Base-by-base conservation (phyloP, 441 rosid genomes). In the Gossypium aridum region DNA sequence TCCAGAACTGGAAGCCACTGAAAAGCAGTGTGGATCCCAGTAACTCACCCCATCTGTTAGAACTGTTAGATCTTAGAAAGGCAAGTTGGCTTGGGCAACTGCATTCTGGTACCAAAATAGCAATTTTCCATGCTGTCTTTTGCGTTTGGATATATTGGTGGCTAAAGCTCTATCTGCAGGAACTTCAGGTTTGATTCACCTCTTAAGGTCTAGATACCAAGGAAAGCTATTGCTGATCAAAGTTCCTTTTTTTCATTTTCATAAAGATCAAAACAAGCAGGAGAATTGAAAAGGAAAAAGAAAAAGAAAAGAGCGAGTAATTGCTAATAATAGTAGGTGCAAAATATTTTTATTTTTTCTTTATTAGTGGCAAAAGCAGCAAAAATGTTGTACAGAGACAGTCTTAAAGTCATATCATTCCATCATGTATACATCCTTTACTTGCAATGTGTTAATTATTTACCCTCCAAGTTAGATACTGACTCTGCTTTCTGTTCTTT, bases 1-100 rank as follows among this genome's bases (percentile, higher is more conserved):
- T 75, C 80, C 83, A 49, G 78, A 77, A 62, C 54, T 80, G 45
- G 89, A 85, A 81, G 75, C 60, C 17, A 51, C 77, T 72, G 74
- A 78, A 69, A 85, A 82, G 64, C 83, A 75, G 67, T 84, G 72
- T 62, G 77, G 75, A 4, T 75, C 84, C 64, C 16, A 23, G 53
- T 77, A 67, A 79, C 76, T 67, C 39, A 26, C 37, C 64, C 43
- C 9, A 23, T 57, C 59, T 75, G n/a, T 16, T 57, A 1, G 9
- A 10, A 22, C 31, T 22, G 31, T 56, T 57, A n/a, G 9, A 53
- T n/a, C 57, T 47, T 47, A 10, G n/a, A 45, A 70, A 19, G 61
- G 17, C 54, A 10, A 43, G 26, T 72, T 47, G 22, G 37, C 37
- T 12, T 0, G 23, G 2, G 34, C 55, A 22, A 25, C 7, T 31